phyloP scores from a whole-genome alignment of 192 early-diverging fungal genomes.

The Fimicolochytrium jonesii region DNA sequence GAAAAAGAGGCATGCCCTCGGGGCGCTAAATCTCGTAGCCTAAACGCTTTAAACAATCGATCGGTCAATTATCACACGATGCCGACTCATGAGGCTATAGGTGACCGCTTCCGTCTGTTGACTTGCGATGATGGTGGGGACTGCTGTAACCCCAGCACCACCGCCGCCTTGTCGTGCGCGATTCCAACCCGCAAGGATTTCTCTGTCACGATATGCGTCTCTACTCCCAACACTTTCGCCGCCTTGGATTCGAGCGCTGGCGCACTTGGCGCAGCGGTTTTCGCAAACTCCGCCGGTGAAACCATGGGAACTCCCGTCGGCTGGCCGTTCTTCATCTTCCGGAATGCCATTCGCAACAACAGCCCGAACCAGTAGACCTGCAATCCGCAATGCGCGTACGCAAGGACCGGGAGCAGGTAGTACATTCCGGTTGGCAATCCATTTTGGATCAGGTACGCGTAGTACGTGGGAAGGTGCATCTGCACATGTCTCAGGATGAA shows the following conservation, averaged over 20 bases:
- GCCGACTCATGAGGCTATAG: too few species aligned
- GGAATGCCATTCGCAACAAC: slow-evolving; percentile 10
- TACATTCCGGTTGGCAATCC: neutral
- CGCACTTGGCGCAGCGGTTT: too few species aligned
- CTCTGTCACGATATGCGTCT: slow-evolving; percentile 1
- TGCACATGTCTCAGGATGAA: slow-evolving; percentile 12
- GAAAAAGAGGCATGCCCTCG: too few species aligned
- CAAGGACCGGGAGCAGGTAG: slow-evolving; percentile 20
- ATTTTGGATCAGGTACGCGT: neutral
- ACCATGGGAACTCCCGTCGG: too few species aligned
- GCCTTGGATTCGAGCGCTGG: too few species aligned
- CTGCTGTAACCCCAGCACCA: slow-evolving; percentile 22
- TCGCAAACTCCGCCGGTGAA: too few species aligned
- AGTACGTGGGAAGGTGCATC: neutral
- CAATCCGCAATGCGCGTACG: slow-evolving; percentile 3
- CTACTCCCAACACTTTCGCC: slow-evolving; percentile 6
- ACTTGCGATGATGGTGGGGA: too few species aligned
- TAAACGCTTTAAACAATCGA: too few species aligned
- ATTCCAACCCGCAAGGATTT: slow-evolving; percentile 3
- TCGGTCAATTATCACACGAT: too few species aligned
- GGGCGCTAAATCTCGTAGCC: too few species aligned
- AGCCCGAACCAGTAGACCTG: slow-evolving; percentile 22
- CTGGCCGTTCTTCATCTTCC: slow-evolving; percentile 5
- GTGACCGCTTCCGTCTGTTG: too few species aligned
- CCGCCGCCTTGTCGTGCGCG: slow-evolving; percentile 21